A percentile compares a stretch with the other conserved stretches of the same genome.
Evolutionary conservation across 768 basidiomycete genomes (phyloP).

Genomic region (Pulveroboletus sp.): DNA sequence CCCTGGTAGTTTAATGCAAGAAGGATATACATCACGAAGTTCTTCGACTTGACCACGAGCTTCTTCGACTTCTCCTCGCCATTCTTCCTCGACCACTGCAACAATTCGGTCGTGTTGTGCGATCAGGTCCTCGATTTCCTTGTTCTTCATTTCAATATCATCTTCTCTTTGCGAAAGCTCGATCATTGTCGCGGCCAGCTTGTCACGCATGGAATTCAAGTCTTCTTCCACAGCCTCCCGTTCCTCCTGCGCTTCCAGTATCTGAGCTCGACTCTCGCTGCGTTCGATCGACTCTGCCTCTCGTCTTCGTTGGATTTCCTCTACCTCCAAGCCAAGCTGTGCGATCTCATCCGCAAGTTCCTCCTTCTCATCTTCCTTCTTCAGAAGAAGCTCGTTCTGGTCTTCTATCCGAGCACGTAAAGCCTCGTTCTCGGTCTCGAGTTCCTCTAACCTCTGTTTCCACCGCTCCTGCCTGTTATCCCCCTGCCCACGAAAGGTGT

Average conservation of each 20-base stretch:
- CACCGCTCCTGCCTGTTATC: slow-evolving; percentile 42
- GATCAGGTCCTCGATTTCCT: slow-evolving; percentile 77
- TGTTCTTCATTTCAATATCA: slow-evolving; percentile 74
- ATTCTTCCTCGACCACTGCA: slow-evolving; percentile 74
- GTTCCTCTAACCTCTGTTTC: slow-evolving; percentile 50
- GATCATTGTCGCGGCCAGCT: slow-evolving; percentile 75
- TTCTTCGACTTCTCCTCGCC: slow-evolving; percentile 86
- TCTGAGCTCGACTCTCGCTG: slow-evolving; percentile 68
- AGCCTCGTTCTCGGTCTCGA: slow-evolving; percentile 63
- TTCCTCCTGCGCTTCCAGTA: slow-evolving; percentile 70
- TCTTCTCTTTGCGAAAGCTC: slow-evolving; percentile 86
- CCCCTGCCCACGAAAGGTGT: slow-evolving; percentile 38
- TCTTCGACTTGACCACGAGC: slow-evolving; percentile 77
- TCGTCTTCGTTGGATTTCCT: slow-evolving; percentile 59
- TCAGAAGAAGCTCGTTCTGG: slow-evolving; percentile 51
- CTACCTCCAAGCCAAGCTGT: slow-evolving; percentile 60
- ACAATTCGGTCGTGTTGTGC: slow-evolving; percentile 72
- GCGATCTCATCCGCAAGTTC: slow-evolving; percentile 67
- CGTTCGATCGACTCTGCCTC: slow-evolving; percentile 67
- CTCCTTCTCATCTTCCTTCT: slow-evolving; percentile 69
- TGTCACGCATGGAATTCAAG: slow-evolving; percentile 70
- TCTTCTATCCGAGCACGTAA: slow-evolving; percentile 58
- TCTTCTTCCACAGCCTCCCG: slow-evolving; percentile 79
- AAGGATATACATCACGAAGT: slow-evolving; percentile 58
- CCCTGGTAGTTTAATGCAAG: not conserved